These are phyloP conservation scores for Backusella mclennaniae DNA, from an alignment of 192 early-diverging fungal genomes.

Conservation along the genomic window DNA sequence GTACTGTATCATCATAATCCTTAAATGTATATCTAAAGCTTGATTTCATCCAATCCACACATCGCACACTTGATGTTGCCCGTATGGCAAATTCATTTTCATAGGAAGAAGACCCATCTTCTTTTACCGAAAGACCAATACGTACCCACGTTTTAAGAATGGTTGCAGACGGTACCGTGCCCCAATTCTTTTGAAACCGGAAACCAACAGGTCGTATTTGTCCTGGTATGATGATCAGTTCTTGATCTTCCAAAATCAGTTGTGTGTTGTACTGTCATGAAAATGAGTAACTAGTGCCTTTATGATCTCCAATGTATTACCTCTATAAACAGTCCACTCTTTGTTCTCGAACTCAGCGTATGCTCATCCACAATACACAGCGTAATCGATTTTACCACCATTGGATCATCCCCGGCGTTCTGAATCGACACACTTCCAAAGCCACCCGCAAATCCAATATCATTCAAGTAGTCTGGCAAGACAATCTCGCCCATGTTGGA, in stretches of 20 bases:
- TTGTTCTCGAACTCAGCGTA: background rate
- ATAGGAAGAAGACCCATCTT: background rate
- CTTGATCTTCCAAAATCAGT: background rate
- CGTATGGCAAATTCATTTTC: background rate
- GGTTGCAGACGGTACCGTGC: background rate
- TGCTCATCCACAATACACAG: constrained; percentile 15
- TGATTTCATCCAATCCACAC: constrained; percentile 41
- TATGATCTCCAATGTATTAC: background rate
- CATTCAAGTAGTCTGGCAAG: constrained; percentile 15
- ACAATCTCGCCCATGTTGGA: background rate
- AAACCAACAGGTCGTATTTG: constrained; percentile 6
- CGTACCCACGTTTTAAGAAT: background rate
- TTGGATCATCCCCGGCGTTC: constrained; percentile 25
- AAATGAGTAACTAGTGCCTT: background rate
- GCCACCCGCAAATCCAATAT: constrained; percentile 17
- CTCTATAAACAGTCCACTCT: constrained; percentile 1
- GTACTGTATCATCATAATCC: constrained; percentile 66
- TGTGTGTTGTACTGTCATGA: background rate
- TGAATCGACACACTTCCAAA: constrained; percentile 25
- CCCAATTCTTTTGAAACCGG: background rate
- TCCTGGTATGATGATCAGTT: background rate
- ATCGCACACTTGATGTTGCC: background rate
- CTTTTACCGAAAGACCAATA: background rate
- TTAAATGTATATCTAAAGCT: constrained; percentile 67
- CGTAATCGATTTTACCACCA: constrained; percentile 37